These are phyloP conservation scores for Plectranthus barbatus DNA, from an alignment of 257 asterid genomes.

Conservation along the genomic window DNA sequence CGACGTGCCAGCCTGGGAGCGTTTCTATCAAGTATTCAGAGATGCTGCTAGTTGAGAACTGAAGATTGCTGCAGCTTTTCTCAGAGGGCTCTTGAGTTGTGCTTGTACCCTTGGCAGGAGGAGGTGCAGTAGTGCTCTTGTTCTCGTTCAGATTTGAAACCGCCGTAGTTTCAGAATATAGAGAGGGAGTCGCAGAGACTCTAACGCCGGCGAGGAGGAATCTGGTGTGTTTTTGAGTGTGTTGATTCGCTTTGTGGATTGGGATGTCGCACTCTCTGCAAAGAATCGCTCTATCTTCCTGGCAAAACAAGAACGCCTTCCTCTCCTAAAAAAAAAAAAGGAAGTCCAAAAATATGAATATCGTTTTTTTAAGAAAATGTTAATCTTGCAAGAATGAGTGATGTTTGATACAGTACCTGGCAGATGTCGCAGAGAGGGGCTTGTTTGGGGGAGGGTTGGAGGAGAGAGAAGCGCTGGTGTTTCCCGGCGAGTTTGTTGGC, in stretches of 20 bases:
- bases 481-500: conserved; percentile 91
- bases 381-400: too few species aligned
- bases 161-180: conserved; percentile 29
- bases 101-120: background rate
- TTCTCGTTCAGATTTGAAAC: background rate
- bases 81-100: background rate
- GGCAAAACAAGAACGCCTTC: conserved; percentile 84
- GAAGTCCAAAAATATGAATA: too few species aligned
- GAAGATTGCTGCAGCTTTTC: background rate
- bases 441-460: conserved; percentile 54
- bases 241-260: conserved; percentile 70
- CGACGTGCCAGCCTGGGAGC: conserved; percentile 91
- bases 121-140: conserved; percentile 14
- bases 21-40: conserved; percentile 74
- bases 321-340: conserved; percentile 37
- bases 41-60: conserved; percentile 40
- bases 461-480: conserved; percentile 71
- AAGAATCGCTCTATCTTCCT: conserved; percentile 80
- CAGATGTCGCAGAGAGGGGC: conserved; percentile 77
- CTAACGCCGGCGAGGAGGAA: conserved; percentile 72
- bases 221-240: conserved; percentile 65
- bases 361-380: too few species aligned
- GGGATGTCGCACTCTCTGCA: conserved; percentile 74
- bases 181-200: conserved; percentile 42
- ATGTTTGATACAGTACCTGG: conserved; percentile 34